Conservation (phyloP, 2,329 filamentous ascomycete species). For the Clarireedia hainanense region DNA sequence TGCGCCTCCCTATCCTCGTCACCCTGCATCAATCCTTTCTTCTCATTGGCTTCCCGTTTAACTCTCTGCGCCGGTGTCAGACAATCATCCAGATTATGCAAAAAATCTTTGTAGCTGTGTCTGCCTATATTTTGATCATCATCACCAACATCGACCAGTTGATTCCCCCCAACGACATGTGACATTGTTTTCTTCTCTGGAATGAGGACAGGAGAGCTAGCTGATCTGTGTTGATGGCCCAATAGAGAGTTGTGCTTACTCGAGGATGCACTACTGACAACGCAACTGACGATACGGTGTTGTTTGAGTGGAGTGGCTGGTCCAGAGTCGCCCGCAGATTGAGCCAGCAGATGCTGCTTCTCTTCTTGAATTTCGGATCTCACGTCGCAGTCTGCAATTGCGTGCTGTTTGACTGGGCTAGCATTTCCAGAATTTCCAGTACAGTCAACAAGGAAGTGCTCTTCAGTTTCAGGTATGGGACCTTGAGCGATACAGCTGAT, state of each 20-base stretch:
- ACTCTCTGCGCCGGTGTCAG: neutral
- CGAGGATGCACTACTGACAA: neutral
- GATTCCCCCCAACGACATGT: too few species aligned
- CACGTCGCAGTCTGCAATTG: neutral
- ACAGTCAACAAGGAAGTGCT: neutral
- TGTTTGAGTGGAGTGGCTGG: constrained; percentile 1
- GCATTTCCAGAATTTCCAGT: neutral
- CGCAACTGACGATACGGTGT: constrained; percentile 1
- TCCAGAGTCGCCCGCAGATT: neutral
- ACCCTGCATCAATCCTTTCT: too few species aligned
- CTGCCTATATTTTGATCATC: neutral
- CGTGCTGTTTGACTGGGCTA: constrained; percentile 1
- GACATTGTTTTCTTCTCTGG: neutral
- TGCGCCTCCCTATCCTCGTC: too few species aligned
- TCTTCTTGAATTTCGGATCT: neutral
- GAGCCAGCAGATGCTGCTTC: neutral
- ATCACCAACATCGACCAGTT: neutral
- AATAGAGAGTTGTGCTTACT: neutral
- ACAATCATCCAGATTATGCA: constrained; percentile 3
- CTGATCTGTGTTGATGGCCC: neutral
- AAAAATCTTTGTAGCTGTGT: neutral
- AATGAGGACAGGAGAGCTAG: neutral
- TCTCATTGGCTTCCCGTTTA: neutral
- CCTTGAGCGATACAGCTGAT: neutral
- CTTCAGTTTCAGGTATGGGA: neutral